These are phyloP conservation scores for Pezicula radicicola DNA, from an alignment of 2,329 filamentous ascomycete genomes.

Conservation along the genomic window DNA sequence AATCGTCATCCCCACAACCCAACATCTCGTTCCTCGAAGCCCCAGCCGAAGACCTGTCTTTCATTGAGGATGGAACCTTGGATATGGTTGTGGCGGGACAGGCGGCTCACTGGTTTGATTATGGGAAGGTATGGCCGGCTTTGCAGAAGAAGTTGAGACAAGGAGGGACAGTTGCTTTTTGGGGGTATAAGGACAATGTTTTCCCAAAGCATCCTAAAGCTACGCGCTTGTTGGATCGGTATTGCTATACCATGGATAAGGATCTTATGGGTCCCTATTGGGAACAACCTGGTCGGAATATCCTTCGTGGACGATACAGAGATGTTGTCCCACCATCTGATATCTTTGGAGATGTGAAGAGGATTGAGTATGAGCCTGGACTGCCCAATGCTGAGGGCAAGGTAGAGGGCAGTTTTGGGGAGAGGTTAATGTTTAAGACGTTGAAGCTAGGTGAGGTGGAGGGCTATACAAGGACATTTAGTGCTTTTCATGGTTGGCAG, in stretches of 20 bases:
- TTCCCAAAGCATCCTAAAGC: constrained; percentile 51
- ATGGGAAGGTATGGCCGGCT: constrained; percentile 50
- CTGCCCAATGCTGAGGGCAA: constrained; percentile 39
- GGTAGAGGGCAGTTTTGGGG: constrained; percentile 34
- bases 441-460: constrained; percentile 56
- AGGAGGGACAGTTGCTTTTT: constrained; percentile 60
- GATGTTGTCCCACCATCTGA: constrained; percentile 46
- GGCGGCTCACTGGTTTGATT: constrained; percentile 67
- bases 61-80: constrained; percentile 44
- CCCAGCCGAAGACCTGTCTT: constrained; percentile 51
- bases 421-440: constrained; percentile 48
- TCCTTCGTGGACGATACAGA: constrained; percentile 48
- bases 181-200: constrained; percentile 64
- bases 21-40: constrained; percentile 49
- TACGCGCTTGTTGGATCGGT: constrained; percentile 50
- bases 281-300: constrained; percentile 57
- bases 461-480: constrained; percentile 60
- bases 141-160: constrained; percentile 49
- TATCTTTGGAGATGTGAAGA: constrained; percentile 49
- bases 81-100: constrained; percentile 52
- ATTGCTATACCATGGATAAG: constrained; percentile 49
- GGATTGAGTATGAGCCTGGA: constrained; percentile 50
- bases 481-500: constrained; percentile 55
- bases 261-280: constrained; percentile 55
- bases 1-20: constrained; percentile 31